Conservation (phyloP, 306 rosid species). For the Lupinus albus region DNA sequence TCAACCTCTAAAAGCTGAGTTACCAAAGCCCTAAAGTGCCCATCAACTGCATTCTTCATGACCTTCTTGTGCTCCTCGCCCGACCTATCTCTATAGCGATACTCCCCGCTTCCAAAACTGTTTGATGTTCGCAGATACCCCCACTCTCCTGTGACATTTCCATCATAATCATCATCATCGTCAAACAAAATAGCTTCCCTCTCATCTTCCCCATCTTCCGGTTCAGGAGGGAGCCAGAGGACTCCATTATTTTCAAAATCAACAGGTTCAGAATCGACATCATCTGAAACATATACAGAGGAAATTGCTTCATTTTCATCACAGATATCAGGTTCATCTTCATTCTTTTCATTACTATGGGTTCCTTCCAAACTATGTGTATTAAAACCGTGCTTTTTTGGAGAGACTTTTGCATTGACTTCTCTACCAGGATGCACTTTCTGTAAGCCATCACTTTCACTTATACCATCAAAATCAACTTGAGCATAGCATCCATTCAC, state of each 20-base stretch:
- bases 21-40: constrained; percentile 92
- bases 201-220: constrained; percentile 94
- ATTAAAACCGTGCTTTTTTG: constrained; percentile 50
- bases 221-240: constrained; percentile 98
- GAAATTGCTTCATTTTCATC: constrained; percentile 69
- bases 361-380: constrained; percentile 57
- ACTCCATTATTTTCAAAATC: constrained; percentile 93
- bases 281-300: constrained; percentile 57
- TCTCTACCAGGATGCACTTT: constrained; percentile 57
- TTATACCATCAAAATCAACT: constrained; percentile 58
- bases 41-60: constrained; percentile 87
- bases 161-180: constrained; percentile 72
- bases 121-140: constrained; percentile 62
- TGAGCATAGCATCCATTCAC: constrained; percentile 61
- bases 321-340: constrained; percentile 62
- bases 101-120: constrained; percentile 82
- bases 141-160: constrained; percentile 76
- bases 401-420: constrained; percentile 47
- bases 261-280: constrained; percentile 69
- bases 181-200: constrained; percentile 64
- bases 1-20: constrained; percentile 90
- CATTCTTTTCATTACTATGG: constrained; percentile 45
- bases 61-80: constrained; percentile 72
- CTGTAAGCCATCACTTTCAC: constrained; percentile 54
- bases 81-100: constrained; percentile 66